Conservation (phyloP, 1,284 basidiomycete species). For the Vanrija sp. region DNA sequence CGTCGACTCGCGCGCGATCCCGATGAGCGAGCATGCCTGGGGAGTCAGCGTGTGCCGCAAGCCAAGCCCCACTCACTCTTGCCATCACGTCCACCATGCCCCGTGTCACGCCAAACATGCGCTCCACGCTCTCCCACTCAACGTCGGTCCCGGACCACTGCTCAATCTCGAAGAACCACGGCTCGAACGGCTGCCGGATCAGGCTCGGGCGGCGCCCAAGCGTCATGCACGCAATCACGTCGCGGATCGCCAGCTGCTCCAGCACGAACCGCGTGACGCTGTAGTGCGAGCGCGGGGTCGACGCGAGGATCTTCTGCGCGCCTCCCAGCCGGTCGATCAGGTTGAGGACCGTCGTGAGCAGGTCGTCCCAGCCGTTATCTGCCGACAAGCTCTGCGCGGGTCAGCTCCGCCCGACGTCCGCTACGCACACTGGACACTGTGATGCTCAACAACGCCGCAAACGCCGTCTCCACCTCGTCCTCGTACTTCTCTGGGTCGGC, state of each 20-base stretch:
- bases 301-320: constrained; percentile 30
- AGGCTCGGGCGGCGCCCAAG: constrained; percentile 38
- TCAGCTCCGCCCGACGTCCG: not conserved
- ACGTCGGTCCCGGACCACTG: constrained; percentile 29
- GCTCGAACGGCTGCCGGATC: constrained; percentile 36
- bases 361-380: constrained; percentile 43
- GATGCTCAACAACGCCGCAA: constrained; percentile 37
- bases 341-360: constrained; percentile 30
- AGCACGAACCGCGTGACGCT: constrained; percentile 38
- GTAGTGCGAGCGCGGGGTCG: constrained; percentile 24
- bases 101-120: constrained; percentile 43
- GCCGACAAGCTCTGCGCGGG: constrained; percentile 34
- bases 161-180: constrained; percentile 46
- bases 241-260: constrained; percentile 44
- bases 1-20: constrained; percentile 15
- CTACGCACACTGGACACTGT: constrained; percentile 39
- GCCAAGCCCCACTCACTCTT: constrained; percentile 21
- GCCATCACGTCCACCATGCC: constrained; percentile 46
- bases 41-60: not conserved
- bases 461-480: constrained; percentile 32
- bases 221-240: constrained; percentile 45
- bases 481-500: constrained; percentile 20
- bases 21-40: constrained; percentile 31
- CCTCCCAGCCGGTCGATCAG: constrained; percentile 42
- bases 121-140: constrained; percentile 44